Base-by-base conservation (phyloP, 176 grass and related monocot species). In the Eragrostis nindensis region DNA sequence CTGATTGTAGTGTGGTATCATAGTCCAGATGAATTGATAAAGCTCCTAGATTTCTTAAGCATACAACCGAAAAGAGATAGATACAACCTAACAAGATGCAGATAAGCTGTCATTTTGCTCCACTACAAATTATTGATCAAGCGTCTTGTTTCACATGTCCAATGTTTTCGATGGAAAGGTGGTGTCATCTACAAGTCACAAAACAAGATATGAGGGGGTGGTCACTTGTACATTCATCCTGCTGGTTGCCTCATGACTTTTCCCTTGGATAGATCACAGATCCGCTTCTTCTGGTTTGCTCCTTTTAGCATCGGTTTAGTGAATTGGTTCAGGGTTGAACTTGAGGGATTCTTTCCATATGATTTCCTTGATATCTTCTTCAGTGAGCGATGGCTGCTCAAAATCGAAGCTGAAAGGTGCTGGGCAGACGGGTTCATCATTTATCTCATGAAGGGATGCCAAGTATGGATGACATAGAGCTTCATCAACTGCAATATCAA, bases 351-450 rank as follows among this genome's bases (percentile, higher is more conserved):
- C 95, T 84, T 81, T 94, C 92, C 92, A 98, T 78, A 98, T 93
- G 64, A 98, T 75, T 57, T 98, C 95, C 84, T 98, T 98, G 71
- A 98, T 94, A 69, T 94, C 90, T 87, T 98, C 92, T 75, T 98
- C 95, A 0, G 92, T 98, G 74, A 92, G 90, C 5, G 95, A 94
- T 67, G 92, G 95, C 62, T 93, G 95, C 81, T 98, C 95, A 18
- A 98, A 98, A 70, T 98, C 92, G 38, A 98, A 93, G 80, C 86
- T 94, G 86, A 98, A 98, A 49, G 95, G 92, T 30, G 86, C 88
- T 14, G 92, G 74, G 70, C 92, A 98, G 39, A 89, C 81, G 1
- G 95, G 95, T 47, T 98, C 95, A 25, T 89, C 92, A 24, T 98
- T 94, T 81, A 95, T 87, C 76, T 89, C 70, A 30, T 98, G 92